Percentiles rank a stretch among this genome's conserved stretches.
Evolutionary conservation across 371 early-diverging fungal genomes (phyloP).

Genomic region (Mortierella sp.): DNA sequence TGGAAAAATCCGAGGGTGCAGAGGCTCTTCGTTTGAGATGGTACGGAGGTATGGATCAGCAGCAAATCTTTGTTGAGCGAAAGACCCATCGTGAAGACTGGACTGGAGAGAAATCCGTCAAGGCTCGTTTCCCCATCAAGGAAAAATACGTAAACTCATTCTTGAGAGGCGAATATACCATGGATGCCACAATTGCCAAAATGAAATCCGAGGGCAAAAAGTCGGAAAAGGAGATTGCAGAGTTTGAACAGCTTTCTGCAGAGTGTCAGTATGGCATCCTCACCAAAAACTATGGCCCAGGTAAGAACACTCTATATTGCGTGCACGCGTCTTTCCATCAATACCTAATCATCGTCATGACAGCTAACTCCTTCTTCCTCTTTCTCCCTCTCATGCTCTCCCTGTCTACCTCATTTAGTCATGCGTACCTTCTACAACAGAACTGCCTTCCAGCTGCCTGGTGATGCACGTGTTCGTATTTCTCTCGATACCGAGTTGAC

Average conservation of each 20-base stretch:
- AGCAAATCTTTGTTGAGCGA: slow-evolving; percentile 95
- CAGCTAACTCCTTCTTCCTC: neutral
- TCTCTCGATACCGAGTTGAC: slow-evolving; percentile 98
- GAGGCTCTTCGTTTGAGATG: slow-evolving; percentile 94
- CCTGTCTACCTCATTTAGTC: slow-evolving; percentile 57
- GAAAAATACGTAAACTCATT: slow-evolving; percentile 94
- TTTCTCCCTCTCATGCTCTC: neutral
- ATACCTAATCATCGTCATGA: neutral
- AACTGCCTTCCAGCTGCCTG: slow-evolving; percentile 99
- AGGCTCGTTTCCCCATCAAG: slow-evolving; percentile 95
- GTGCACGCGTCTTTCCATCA: neutral
- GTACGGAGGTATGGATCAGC: slow-evolving; percentile 74
- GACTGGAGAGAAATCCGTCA: slow-evolving; percentile 95
- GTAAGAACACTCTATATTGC: slow-evolving; percentile 53
- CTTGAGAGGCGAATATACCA: slow-evolving; percentile 83
- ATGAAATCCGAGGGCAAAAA: slow-evolving; percentile 81
- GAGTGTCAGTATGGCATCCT: slow-evolving; percentile 89
- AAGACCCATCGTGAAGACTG: slow-evolving; percentile 98
- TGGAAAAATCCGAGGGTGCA: slow-evolving; percentile 95
- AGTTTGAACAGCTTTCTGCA: slow-evolving; percentile 77
- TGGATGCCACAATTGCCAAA: slow-evolving; percentile 83
- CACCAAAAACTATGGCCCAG: slow-evolving; percentile 85
- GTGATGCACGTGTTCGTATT: slow-evolving; percentile 98
- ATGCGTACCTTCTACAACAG: slow-evolving; percentile 98
- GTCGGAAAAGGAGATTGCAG: slow-evolving; percentile 84